Evolutionary conservation across 306 rosid genomes (phyloP).

Genomic region (Cicer chorassanicum): DNA sequence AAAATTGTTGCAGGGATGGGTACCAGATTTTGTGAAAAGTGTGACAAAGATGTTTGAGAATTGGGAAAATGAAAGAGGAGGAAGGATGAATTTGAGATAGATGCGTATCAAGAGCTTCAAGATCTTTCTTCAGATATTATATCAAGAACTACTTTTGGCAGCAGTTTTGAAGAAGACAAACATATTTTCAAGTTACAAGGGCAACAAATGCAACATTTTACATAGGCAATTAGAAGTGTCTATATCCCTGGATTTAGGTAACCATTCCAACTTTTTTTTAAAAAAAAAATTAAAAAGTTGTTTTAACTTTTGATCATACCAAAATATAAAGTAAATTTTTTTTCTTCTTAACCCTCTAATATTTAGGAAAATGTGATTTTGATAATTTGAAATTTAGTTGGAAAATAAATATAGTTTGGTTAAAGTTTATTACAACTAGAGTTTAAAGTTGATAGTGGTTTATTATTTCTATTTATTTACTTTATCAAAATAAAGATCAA

Average conservation of each 20-base stretch:
- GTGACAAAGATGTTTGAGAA: slow-evolving; percentile 55
- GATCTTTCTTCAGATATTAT: slow-evolving; percentile 68
- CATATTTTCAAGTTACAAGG: slow-evolving; percentile 73
- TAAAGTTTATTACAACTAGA: too few relatives aligned
- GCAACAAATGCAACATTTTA: slow-evolving; percentile 63
- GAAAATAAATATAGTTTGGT: too few relatives aligned
- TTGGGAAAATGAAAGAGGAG: slow-evolving; percentile 63
- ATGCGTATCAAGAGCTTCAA: slow-evolving; percentile 61
- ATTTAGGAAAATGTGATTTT: too few relatives aligned
- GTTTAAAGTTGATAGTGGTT: too few relatives aligned
- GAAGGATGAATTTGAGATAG: slow-evolving; percentile 67
- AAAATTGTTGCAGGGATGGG: slow-evolving; percentile 60
- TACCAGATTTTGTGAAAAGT: slow-evolving; percentile 66
- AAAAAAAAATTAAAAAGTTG: neutral
- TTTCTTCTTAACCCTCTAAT: too few relatives aligned
- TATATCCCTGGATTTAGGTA: slow-evolving; percentile 88
- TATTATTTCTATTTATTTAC: too few relatives aligned
- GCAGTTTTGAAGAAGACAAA: slow-evolving; percentile 74
- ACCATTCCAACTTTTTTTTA: slow-evolving; percentile 2
- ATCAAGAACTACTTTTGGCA: slow-evolving; percentile 80
- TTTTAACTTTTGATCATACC: neutral
- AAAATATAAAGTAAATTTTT: too few relatives aligned
- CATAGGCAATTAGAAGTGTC: slow-evolving; percentile 54
- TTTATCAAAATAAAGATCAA: too few relatives aligned
- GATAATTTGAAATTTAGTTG: too few relatives aligned